These are phyloP conservation scores for Pseudopediastrum boryanum DNA, from an alignment of 139 green algal genomes.

Conservation along the genomic window DNA sequence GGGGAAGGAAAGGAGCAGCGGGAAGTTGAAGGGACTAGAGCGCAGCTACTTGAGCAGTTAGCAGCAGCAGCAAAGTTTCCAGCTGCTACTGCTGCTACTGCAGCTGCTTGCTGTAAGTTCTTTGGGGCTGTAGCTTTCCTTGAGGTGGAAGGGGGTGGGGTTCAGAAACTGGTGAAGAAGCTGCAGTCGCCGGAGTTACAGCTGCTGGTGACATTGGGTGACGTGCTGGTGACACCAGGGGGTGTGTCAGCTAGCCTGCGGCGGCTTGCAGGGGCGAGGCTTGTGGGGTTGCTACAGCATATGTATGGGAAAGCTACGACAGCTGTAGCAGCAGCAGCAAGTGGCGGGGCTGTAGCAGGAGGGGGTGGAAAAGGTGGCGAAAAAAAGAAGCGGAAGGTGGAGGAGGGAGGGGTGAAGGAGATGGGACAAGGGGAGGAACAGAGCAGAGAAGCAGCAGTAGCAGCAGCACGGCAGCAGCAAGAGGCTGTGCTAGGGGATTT, in stretches of 20 bases:
- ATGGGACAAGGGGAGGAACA: not conserved
- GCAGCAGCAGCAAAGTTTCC: conserved; percentile 43
- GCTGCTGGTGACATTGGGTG: no score
- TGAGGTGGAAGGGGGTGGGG: conserved; percentile 1
- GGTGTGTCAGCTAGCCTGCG: no score
- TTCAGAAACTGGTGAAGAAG: no score
- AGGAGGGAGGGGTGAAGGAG: not conserved
- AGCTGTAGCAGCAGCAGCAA: not conserved
- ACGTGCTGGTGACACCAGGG: no score
- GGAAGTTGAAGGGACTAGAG: conserved; percentile 8
- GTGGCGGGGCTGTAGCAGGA: conserved; percentile 6
- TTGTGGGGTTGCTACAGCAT: no score
- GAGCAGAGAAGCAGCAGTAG: conserved; percentile 27
- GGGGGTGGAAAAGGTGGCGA: not conserved
- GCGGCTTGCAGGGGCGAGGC: no score
- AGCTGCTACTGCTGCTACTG: conserved; percentile 11
- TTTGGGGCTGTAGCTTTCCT: conserved; percentile 66
- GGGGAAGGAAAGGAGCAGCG: conserved; percentile 15
- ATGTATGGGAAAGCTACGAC: no score
- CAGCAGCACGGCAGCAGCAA: conserved; percentile 31
- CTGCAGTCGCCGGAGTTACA: no score
- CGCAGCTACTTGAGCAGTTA: conserved; percentile 65
- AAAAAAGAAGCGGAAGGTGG: conserved; percentile 33
- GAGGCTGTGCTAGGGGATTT: conserved; percentile 24
- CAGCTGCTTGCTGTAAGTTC: conserved; percentile 49